Conservation (phyloP, 2,329 filamentous ascomycete genomes). For the Trichophyton rubrum region DNA sequence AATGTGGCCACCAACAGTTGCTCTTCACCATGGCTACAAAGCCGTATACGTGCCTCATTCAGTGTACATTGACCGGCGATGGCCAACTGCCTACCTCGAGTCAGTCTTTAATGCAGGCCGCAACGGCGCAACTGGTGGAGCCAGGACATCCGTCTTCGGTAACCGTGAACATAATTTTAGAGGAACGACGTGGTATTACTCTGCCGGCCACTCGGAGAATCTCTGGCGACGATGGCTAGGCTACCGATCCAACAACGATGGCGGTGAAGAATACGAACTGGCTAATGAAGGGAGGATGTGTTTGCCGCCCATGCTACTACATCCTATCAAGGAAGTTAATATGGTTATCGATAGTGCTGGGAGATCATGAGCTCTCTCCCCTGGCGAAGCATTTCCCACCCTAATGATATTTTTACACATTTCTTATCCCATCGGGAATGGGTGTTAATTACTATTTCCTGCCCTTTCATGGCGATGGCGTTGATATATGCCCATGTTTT, state of each 20-base stretch:
- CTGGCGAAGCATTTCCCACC: neutral
- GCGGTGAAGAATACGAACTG: conserved; percentile 63
- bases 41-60: conserved; percentile 85
- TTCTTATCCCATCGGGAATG: neutral
- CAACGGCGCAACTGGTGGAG: conserved; percentile 62
- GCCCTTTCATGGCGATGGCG: neutral
- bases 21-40: conserved; percentile 85
- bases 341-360: conserved; percentile 29
- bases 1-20: conserved; percentile 86
- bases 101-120: conserved; percentile 67
- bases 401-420: neutral
- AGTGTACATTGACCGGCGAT: conserved; percentile 72
- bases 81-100: conserved; percentile 68
- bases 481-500: neutral
- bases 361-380: neutral
- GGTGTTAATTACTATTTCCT: neutral
- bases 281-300: conserved; percentile 77
- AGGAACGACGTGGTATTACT: conserved; percentile 86
- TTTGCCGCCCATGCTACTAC: conserved; percentile 74
- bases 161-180: conserved; percentile 81
- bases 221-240: conserved; percentile 81
- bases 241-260: conserved; percentile 63
- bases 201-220: conserved; percentile 66
- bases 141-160: conserved; percentile 60
- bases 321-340: conserved; percentile 71